Evolutionary conservation across 2,329 filamentous ascomycete genomes (phyloP).

Genomic region (Aaosphaeria pasadenensis): DNA sequence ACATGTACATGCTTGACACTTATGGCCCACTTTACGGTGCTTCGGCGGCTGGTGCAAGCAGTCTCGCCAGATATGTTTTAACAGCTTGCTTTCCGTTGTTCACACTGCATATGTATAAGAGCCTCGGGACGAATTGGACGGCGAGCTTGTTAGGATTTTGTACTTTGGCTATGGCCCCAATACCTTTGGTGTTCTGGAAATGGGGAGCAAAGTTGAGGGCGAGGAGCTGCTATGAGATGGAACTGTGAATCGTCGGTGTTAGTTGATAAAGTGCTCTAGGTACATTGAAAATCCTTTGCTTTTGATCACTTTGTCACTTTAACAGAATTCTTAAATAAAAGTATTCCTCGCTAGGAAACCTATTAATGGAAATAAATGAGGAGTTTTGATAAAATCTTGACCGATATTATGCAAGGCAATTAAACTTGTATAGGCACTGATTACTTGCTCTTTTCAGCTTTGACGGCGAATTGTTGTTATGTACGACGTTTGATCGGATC

Average conservation of each 20-base stretch:
- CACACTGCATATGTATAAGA: conserved; percentile 46
- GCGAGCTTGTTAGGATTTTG: conserved; percentile 29
- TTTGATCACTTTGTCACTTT: no score
- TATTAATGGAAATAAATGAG: no score
- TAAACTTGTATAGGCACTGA: no score
- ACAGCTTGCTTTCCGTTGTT: conserved; percentile 60
- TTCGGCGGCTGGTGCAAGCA: conserved; percentile 58
- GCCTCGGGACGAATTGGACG: conserved; percentile 29
- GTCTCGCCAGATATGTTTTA: conserved; percentile 54
- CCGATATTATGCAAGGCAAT: no score
- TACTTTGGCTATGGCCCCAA: conserved; percentile 33
- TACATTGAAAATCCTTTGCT: no score
- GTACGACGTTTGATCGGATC: no score
- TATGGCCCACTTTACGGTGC: conserved; percentile 56
- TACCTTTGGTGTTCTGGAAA: conserved; percentile 28
- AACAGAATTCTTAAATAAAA: no score
- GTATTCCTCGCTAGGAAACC: no score
- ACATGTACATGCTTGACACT: conserved; percentile 54
- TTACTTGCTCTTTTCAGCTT: no score
- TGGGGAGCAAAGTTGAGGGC: conserved; percentile 11
- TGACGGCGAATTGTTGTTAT: no score
- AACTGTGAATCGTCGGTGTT: background rate
- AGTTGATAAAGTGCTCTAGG: no score
- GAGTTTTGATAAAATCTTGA: no score
- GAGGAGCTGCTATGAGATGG: conserved; percentile 10